phyloP scores from a whole-genome alignment of 1,139 yeast genomes.

The Debaryomyces nepalensis region DNA sequence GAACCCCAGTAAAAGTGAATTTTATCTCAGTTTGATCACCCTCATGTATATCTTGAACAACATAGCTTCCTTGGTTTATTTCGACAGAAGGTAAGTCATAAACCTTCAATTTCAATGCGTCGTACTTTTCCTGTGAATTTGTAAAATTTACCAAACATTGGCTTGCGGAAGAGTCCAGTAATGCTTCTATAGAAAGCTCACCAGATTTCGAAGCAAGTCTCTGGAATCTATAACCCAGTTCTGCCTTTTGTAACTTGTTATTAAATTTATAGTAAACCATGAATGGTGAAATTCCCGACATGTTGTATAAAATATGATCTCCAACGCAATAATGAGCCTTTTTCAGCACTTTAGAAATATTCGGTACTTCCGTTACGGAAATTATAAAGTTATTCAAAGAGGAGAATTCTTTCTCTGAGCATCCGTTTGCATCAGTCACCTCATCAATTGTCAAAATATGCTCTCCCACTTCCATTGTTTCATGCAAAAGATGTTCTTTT shows the following conservation, averaged over 20 bases:
- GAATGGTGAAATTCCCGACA: conserved; percentile 84
- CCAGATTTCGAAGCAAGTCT: conserved; percentile 88
- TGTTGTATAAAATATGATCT: conserved; percentile 76
- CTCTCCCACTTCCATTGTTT: conserved; percentile 39
- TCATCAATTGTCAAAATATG: conserved; percentile 62
- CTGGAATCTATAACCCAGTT: conserved; percentile 57
- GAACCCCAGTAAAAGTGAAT: conserved; percentile 69
- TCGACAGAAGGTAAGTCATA: conserved; percentile 93
- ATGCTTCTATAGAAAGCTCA: conserved; percentile 61
- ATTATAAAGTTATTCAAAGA: conserved; percentile 45
- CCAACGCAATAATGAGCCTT: conserved; percentile 81
- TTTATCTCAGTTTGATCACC: conserved; percentile 81
- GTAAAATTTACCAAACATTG: conserved; percentile 71
- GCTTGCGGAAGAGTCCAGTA: conserved; percentile 74
- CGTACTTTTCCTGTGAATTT: conserved; percentile 35
- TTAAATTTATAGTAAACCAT: conserved; percentile 75
- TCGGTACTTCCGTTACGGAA: conserved; percentile 77
- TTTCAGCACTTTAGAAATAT: conserved; percentile 48
- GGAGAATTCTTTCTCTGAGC: conserved; percentile 51
- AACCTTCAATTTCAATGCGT: conserved; percentile 56
- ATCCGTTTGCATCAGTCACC: conserved; percentile 73
- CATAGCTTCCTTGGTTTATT: conserved; percentile 73
- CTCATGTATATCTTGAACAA: conserved; percentile 82
- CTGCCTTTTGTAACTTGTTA: conserved; percentile 61
- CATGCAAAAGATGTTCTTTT: conserved; percentile 15